A percentile compares a stretch with the other conserved stretches of the same genome.
Conservation (phyloP, 768 basidiomycete species). For the Gyrodon lividus region DNA sequence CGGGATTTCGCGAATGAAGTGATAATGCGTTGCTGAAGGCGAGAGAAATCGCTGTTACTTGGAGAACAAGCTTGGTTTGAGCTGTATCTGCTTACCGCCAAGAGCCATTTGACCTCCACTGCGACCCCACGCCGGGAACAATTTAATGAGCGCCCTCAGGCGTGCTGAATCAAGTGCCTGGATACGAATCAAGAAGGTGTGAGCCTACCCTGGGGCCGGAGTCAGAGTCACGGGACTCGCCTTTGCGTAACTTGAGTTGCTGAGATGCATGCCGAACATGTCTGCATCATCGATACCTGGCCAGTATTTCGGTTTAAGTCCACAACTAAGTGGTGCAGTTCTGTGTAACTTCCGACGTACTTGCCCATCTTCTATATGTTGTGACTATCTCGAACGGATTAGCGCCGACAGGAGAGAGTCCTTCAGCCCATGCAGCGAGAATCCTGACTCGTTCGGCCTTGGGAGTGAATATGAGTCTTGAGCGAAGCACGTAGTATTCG, state of each 20-base stretch:
- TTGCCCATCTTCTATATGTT: conserved; percentile 50
- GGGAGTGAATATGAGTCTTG: conserved; percentile 40
- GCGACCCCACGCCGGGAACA: conserved; percentile 57
- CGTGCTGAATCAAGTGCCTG: conserved; percentile 48
- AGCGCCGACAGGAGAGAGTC: conserved; percentile 50
- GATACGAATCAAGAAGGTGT: neutral
- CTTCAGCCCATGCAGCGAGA: conserved; percentile 46
- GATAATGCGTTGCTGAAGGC: conserved; percentile 57
- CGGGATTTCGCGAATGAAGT: conserved; percentile 70
- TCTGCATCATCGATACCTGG: conserved; percentile 71
- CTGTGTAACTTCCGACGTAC: conserved; percentile 32
- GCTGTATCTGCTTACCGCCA: conserved; percentile 29
- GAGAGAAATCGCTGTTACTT: neutral
- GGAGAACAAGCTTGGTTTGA: neutral
- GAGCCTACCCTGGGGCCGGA: too few species aligned
- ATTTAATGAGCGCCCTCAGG: conserved; percentile 44
- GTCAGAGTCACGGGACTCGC: conserved; percentile 41
- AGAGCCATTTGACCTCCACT: conserved; percentile 64
- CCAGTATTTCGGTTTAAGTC: neutral
- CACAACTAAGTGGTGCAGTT: too few species aligned
- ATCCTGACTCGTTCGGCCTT: conserved; percentile 29
- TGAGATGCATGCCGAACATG: conserved; percentile 65
- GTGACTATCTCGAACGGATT: conserved; percentile 51
- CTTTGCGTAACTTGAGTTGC: conserved; percentile 81
- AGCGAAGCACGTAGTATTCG: conserved; percentile 31